Evolutionary conservation across 208 protist species (phyloP).

Genomic region (Phytomonas sp.): DNA sequence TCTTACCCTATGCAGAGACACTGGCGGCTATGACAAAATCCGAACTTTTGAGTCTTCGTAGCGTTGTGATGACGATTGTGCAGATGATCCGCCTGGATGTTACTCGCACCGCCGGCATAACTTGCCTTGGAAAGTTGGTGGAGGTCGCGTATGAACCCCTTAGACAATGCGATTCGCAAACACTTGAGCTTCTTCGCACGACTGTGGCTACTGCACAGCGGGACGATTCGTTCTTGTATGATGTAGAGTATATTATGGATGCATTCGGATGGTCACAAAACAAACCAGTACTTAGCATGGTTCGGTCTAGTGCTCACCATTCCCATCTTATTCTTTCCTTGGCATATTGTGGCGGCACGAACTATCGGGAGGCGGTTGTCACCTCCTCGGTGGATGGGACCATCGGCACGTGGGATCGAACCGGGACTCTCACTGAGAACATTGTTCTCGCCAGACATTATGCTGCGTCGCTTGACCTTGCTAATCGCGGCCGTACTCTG

Average conservation of each 20-base stretch:
- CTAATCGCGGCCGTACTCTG: slow-evolving; percentile 57
- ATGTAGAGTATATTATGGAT: slow-evolving; percentile 86
- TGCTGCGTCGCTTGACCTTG: slow-evolving; percentile 75
- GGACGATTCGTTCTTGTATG: slow-evolving; percentile 77
- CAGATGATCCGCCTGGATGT: slow-evolving; percentile 67
- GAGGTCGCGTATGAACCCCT: slow-evolving; percentile 61
- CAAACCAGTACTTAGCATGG: slow-evolving; percentile 42
- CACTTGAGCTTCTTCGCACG: slow-evolving; percentile 34
- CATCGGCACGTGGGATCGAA: slow-evolving; percentile 77
- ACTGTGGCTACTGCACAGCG: slow-evolving; percentile 54
- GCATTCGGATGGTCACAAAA: slow-evolving; percentile 71
- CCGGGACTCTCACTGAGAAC: slow-evolving; percentile 57
- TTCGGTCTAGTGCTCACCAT: slow-evolving; percentile 45
- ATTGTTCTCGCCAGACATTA: slow-evolving; percentile 74
- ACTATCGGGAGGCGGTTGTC: slow-evolving; percentile 60
- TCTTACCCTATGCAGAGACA: slow-evolving; percentile 78
- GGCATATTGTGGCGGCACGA: slow-evolving; percentile 47
- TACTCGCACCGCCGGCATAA: slow-evolving; percentile 76
- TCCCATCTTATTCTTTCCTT: slow-evolving; percentile 61
- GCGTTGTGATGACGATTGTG: slow-evolving; percentile 38
- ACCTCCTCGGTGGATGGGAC: slow-evolving; percentile 76
- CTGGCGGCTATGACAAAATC: slow-evolving; percentile 55
- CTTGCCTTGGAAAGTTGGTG: slow-evolving; percentile 78
- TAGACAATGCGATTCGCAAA: slow-evolving; percentile 39
- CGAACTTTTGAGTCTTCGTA: slow-evolving; percentile 62